Evolutionary conservation across 345 rosid genomes (phyloP).

Genomic region (Brassica nigra): DNA sequence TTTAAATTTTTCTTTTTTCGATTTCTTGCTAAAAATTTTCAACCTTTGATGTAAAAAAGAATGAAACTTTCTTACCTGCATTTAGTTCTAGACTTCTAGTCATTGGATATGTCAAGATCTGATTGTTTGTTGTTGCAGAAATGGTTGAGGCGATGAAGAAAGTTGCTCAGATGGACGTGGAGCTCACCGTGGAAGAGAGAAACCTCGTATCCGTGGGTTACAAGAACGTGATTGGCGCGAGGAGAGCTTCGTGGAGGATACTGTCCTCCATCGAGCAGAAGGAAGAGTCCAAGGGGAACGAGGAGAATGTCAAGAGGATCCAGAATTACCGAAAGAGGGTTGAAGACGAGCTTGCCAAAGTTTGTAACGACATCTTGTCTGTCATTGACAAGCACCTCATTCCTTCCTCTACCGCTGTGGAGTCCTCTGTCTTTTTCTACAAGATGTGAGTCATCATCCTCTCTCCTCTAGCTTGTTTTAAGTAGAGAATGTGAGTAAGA

Average conservation of each 20-base stretch:
- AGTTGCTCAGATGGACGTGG: constrained; percentile 69
- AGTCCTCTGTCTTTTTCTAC: constrained; percentile 78
- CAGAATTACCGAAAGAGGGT: constrained; percentile 69
- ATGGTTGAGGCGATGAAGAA: constrained; percentile 89
- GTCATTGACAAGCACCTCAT: constrained; percentile 57
- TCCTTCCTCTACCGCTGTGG: constrained; percentile 71
- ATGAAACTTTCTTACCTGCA: background rate
- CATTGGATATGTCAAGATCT: constrained; percentile 8
- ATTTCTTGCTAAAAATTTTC: background rate
- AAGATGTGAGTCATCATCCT: constrained; percentile 47
- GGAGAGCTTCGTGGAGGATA: constrained; percentile 75
- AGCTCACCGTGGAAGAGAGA: constrained; percentile 81
- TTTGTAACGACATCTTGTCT: constrained; percentile 68
- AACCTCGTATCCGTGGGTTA: constrained; percentile 85
- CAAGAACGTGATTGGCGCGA: constrained; percentile 83
- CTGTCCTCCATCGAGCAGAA: constrained; percentile 83
- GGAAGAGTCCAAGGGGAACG: constrained; percentile 76
- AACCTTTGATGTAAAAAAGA: background rate
- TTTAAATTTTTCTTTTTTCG: too few species aligned
- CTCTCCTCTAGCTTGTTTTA: too few species aligned
- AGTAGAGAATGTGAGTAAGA: background rate
- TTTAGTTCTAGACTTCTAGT: background rate
- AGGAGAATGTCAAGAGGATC: constrained; percentile 68
- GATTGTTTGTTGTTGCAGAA: constrained; percentile 44
- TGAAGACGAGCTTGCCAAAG: constrained; percentile 74